Evolutionary conservation across 2,329 filamentous ascomycete species (phyloP), one percentile per base, ranked within the genome.

Genomic region (Colletotrichum cereale): DNA sequence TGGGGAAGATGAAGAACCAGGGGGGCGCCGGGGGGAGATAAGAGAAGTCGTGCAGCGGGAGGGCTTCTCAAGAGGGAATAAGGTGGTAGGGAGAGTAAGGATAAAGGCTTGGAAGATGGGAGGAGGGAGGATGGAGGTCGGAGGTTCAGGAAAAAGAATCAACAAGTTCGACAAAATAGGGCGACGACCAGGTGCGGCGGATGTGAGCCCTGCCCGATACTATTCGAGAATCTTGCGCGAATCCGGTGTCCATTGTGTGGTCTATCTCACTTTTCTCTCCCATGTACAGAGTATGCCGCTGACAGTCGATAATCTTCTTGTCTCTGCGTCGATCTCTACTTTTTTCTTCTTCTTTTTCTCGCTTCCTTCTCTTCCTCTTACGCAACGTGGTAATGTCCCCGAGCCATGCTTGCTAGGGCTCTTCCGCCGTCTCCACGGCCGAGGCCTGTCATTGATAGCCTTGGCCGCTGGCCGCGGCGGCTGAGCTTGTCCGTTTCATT

Each of bases 311-410:
- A 36, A 14, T 34, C n/a, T 16, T 31, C 31, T 62, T 1, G 31
- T 11, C 47, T 57, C 36, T 5, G 34, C 38, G 4, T 21, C n/a
- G 12, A 10, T 26, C 24, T 31, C 48, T 29, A 16, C 2, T 24
- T 10, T 29, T 21, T 29, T 26, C 7, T 8, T 34, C 26, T 2
- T 21, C 12, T 31, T 18, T 36, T 5, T 18, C n/a, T n/a, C 31
- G 5, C 18, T 50, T 11, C 6, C 5, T 16, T 26, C 16, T 10
- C 36, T 34, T n/a, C 18, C 12, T 16, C 24, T 66, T 34, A 52
- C 68, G 16, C 57, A 67, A 71, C 60, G 21, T 18, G 44, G 64
- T 31, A 57, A 21, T 36, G 57, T 36, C 50, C 38, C 52, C 64
- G 57, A 67, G 24, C 14, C 0, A 34, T 34, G 48, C 18, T 52